Evolutionary conservation across 768 basidiomycete species (phyloP).

Genomic region (Asterophora parasitica): DNA sequence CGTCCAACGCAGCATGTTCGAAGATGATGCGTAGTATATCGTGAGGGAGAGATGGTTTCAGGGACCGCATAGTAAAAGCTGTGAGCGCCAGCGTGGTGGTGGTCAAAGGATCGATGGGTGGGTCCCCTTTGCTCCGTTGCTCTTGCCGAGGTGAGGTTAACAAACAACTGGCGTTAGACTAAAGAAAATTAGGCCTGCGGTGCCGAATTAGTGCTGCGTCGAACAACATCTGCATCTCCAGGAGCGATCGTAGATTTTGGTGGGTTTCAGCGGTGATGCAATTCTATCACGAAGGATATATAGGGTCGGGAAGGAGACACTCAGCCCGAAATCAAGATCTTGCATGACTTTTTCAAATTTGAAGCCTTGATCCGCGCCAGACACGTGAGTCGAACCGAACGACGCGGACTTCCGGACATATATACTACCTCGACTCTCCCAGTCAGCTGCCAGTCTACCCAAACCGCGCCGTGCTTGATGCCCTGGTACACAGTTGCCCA

Average conservation of each 20-base stretch:
- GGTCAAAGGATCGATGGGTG: constrained; percentile 12
- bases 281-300: too few relatives aligned
- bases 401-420: constrained; percentile 2
- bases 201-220: not conserved
- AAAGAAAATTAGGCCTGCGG: too few relatives aligned
- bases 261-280: not conserved
- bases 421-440: too few relatives aligned
- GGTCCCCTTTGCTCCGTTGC: not conserved
- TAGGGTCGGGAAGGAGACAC: constrained; percentile 3
- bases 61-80: constrained; percentile 3
- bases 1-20: constrained; percentile 26
- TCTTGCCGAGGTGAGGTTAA: not conserved
- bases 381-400: constrained; percentile 7
- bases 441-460: too few relatives aligned
- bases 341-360: too few relatives aligned
- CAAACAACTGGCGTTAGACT: constrained; percentile 1
- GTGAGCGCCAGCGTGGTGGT: too few relatives aligned
- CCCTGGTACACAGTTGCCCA: too few relatives aligned
- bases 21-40: constrained; percentile 34
- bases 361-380: not conserved
- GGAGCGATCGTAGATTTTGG: constrained; percentile 11
- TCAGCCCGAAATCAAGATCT: too few relatives aligned
- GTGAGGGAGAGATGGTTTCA: constrained; percentile 24
- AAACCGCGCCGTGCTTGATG: too few relatives aligned
- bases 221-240: not conserved